Conservation (phyloP, 306 rosid genomes). For the Corylus avellana region DNA sequence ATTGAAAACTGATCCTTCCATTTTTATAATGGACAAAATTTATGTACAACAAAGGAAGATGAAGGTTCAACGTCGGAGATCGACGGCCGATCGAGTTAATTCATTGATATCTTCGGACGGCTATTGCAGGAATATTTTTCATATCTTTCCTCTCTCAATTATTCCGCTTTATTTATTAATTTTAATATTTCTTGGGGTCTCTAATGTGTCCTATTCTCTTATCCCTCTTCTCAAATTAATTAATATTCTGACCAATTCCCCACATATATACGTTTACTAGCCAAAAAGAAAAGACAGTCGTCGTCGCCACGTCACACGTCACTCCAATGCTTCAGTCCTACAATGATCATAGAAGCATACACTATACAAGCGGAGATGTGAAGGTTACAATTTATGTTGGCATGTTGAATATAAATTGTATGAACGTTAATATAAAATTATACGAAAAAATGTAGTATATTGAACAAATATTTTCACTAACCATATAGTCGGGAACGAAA, state of each 20-base stretch:
- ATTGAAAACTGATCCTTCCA: background rate
- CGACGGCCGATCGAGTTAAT: background rate
- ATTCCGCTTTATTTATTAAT: background rate
- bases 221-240: background rate
- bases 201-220: background rate
- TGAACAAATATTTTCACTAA: too few relatives aligned
- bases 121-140: background rate
- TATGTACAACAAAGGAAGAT: background rate
- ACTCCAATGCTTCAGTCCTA: background rate
- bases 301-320: background rate
- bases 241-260: background rate
- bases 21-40: background rate
- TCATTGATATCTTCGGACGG: background rate
- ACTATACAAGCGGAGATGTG: background rate
- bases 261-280: conserved; percentile 8
- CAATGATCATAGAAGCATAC: background rate
- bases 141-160: background rate
- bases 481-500: too few relatives aligned
- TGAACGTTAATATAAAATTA: too few relatives aligned
- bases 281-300: too few relatives aligned
- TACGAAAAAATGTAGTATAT: too few relatives aligned
- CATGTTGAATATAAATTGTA: too few relatives aligned
- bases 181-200: background rate
- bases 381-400: too few relatives aligned
- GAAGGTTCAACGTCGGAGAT: background rate